phyloP scores from a whole-genome alignment of 2,329 filamentous ascomycete genomes.

The Calycina herbarum region DNA sequence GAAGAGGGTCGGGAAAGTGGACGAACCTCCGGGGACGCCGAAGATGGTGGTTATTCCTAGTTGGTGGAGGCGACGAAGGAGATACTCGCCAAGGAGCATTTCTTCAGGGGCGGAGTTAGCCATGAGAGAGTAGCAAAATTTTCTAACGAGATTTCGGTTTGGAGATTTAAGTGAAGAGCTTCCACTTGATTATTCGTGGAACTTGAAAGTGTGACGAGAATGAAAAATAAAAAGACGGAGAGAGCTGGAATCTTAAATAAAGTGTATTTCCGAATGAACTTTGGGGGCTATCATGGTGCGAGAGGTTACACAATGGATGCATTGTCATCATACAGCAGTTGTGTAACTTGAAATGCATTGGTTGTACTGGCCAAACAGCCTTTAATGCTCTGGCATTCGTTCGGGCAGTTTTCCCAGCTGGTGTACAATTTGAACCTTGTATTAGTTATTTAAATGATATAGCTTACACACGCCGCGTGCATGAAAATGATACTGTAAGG shows the following conservation, averaged over 20 bases:
- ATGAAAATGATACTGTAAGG: not conserved
- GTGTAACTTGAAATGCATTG: not conserved
- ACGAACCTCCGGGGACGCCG: conserved; percentile 45
- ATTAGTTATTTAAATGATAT: too few relatives aligned
- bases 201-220: not conserved
- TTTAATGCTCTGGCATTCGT: not conserved
- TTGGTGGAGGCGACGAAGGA: conserved; percentile 43
- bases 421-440: not conserved
- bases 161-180: too few relatives aligned
- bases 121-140: not conserved
- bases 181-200: not conserved
- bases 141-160: too few relatives aligned
- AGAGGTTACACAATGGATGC: not conserved
- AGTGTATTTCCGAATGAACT: not conserved
- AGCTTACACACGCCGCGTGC: not conserved
- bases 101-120: not conserved
- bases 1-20: not conserved
- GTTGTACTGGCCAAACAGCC: not conserved
- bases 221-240: not conserved
- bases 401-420: not conserved
- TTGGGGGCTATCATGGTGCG: not conserved
- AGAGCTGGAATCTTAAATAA: not conserved
- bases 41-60: conserved; percentile 46
- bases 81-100: conserved; percentile 39
- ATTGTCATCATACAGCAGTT: conserved; percentile 1